These are phyloP conservation scores for Berberis vulgaris DNA, from an alignment of 164 flowering plant species.

Conservation along the genomic window DNA sequence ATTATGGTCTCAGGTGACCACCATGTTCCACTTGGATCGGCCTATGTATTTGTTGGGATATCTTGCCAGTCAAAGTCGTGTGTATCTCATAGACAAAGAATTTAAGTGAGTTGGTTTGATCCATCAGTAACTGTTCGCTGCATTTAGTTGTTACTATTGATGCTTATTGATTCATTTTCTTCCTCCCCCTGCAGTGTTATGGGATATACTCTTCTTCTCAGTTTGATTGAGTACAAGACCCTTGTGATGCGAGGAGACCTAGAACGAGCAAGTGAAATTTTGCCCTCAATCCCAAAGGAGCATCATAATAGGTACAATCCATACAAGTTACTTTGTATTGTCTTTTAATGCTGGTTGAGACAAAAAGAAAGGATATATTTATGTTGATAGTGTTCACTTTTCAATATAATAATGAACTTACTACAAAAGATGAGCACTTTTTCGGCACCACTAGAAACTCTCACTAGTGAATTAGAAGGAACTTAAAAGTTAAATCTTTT, in stretches of 20 bases:
- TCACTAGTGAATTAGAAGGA: too few relatives aligned
- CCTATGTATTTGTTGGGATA: conserved; percentile 98
- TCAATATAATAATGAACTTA: background rate
- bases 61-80: conserved; percentile 94
- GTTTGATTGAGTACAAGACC: conserved; percentile 96
- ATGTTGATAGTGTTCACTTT: background rate
- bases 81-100: conserved; percentile 94
- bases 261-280: conserved; percentile 72
- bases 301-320: conserved; percentile 78
- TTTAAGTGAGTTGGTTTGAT: conserved; percentile 66
- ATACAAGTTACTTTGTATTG: background rate
- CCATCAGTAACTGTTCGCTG: background rate
- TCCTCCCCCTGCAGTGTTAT: conserved; percentile 54
- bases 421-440: background rate
- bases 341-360: background rate
- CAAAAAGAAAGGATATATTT: too few relatives aligned
- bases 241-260: conserved; percentile 97
- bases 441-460: background rate
- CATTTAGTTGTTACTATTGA: background rate
- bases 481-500: too few relatives aligned
- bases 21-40: conserved; percentile 97
- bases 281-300: conserved; percentile 89
- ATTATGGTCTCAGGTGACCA: conserved; percentile 56
- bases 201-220: conserved; percentile 88
- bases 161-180: conserved; percentile 6